phyloP scores from a whole-genome alignment of 2,329 filamentous ascomycete species.

The Fusarium ambrosium region DNA sequence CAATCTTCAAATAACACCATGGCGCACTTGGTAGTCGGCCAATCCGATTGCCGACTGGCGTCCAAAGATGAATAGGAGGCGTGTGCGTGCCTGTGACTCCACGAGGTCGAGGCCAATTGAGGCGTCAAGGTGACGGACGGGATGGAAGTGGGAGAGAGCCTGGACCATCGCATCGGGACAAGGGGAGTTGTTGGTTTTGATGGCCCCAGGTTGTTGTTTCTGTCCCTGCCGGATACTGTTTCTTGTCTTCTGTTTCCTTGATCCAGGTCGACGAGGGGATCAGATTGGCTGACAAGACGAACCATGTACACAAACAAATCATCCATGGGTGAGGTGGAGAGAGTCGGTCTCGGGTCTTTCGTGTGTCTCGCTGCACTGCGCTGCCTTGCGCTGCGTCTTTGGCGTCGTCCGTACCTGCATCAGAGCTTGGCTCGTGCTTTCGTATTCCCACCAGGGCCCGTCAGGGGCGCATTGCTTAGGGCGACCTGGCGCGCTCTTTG shows the following conservation, averaged over 20 bases:
- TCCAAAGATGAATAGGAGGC: slow-evolving; percentile 6
- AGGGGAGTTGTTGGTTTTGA: neutral
- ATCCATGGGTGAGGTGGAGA: slow-evolving; percentile 1
- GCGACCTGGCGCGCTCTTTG: slow-evolving; percentile 20
- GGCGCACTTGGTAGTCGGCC: slow-evolving; percentile 1
- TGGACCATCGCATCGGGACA: neutral
- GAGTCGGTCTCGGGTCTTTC: slow-evolving; percentile 14
- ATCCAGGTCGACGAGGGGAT: slow-evolving; percentile 2
- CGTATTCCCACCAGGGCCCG: slow-evolving; percentile 39
- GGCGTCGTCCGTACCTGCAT: slow-evolving; percentile 44
- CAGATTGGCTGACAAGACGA: slow-evolving; percentile 23
- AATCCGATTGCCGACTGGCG: slow-evolving; percentile 2
- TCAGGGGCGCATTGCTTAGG: slow-evolving; percentile 37
- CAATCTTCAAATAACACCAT: slow-evolving; percentile 3
- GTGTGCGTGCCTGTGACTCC: neutral
- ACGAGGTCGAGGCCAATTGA: slow-evolving; percentile 1
- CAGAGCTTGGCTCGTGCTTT: slow-evolving; percentile 46
- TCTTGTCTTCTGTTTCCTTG: slow-evolving; percentile 16
- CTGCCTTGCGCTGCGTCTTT: slow-evolving; percentile 18
- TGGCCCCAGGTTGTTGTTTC: slow-evolving; percentile 14
- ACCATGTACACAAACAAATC: slow-evolving; percentile 15
- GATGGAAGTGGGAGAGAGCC: neutral
- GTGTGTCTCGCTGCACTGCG: slow-evolving; percentile 3
- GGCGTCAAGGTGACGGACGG: slow-evolving; percentile 1
- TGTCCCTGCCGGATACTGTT: slow-evolving; percentile 8